Base-by-base conservation (phyloP, 352 stramenopile species). In the Blastocystis sp. region DNA sequence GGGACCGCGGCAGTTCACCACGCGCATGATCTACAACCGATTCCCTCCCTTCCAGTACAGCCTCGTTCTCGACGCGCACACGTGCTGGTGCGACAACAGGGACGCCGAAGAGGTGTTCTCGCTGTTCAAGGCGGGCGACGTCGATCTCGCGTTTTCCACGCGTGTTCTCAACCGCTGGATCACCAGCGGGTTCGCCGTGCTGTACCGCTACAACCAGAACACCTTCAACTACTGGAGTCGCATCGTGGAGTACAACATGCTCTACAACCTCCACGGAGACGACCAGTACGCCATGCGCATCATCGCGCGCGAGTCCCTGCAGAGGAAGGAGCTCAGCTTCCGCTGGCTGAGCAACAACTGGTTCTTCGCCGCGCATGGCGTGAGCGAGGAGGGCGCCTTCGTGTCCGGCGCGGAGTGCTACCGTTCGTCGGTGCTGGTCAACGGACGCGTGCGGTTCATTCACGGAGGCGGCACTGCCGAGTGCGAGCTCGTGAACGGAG, bases 321-420 rank as follows among this genome's bases (percentile, higher is more conserved):
- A 33, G 41, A 24, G 26, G 3, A 41, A 41, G 21, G 3, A 50
- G n/a, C 26, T 71, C 1, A 24, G 31, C 16, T 71, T 71, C n/a
- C 63, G 26, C 12, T 71, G 63, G 63, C n/a, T 71, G 41, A 71
- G 63, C 63, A 71, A 71, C 41, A 71, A 71, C 26, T 71, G 63
- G 63, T 71, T 71, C 63, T 71, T 71, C 41, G 63, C 63, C 13
- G 21, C 26, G 16, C 63, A 71, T 33, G 63, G 63, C 41, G 63
- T 71, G 31, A 41, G 35, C 26, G 3, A 71, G n/a, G 16, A 33
- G 1, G 63, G 63, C 16, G 26, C 24, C 1, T 71, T 71, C n/a
- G 26, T 35, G 21, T 19, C 21, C 33, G 10, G 31, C 16, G 63
- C 63, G 21, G 41, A 71, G 3, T 26, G 31, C n/a, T 71, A 71